Percentiles rank a stretch among this genome's conserved stretches.
Evolutionary conservation across 1,139 yeast genomes (phyloP).

Genomic region (Pichia sp.): DNA sequence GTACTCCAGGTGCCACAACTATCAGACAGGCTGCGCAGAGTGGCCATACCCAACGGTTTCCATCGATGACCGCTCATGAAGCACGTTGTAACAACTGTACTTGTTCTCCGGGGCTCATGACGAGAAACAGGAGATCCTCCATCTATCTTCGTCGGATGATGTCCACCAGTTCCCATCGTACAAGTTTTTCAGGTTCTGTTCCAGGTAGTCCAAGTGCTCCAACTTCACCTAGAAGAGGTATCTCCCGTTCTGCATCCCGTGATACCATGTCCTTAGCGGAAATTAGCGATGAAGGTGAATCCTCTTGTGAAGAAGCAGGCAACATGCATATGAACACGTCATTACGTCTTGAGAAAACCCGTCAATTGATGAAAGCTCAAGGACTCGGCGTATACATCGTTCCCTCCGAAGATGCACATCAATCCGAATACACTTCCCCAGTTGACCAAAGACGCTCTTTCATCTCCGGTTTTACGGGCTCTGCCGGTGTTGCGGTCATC

Average conservation of each 20-base stretch:
- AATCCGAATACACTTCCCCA: conserved; percentile 77
- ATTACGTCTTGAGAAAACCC: conserved; percentile 49
- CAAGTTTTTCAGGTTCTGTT: not conserved
- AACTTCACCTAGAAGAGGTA: conserved; percentile 15
- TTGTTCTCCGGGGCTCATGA: conserved; percentile 72
- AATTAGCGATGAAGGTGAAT: conserved; percentile 1
- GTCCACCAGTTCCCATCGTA: conserved; percentile 7
- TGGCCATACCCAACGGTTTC: conserved; percentile 16
- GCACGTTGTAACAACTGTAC: conserved; percentile 63
- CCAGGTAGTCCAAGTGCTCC: conserved; percentile 3
- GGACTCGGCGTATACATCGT: conserved; percentile 73
- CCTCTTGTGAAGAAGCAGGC: not conserved
- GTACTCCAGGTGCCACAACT: conserved; percentile 28
- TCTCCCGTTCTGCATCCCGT: not conserved
- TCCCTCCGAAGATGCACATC: conserved; percentile 93
- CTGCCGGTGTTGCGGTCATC: conserved; percentile 89
- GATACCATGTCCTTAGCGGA: conserved; percentile 1
- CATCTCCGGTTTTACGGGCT: conserved; percentile 87
- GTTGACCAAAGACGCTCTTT: conserved; percentile 81
- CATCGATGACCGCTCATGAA: conserved; percentile 21
- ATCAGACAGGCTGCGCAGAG: conserved; percentile 19
- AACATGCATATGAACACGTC: conserved; percentile 24
- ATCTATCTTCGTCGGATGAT: conserved; percentile 31
- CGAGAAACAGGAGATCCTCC: conserved; percentile 49
- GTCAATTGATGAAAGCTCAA: conserved; percentile 57